phyloP scores from a whole-genome alignment of 139 green algal genomes.

The Microglena sp. region DNA sequence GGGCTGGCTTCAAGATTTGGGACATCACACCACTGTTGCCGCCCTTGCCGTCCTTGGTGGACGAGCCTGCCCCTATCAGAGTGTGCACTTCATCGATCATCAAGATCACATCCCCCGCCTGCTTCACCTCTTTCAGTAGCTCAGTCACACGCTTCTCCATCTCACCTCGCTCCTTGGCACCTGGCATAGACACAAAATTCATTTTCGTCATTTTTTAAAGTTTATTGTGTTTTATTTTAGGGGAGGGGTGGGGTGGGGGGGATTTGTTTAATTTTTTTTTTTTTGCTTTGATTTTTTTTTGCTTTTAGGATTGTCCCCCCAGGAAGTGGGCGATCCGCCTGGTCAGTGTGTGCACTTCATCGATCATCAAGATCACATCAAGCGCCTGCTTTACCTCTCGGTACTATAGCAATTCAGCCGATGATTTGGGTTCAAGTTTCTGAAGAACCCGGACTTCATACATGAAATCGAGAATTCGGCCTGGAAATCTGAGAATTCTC shows the following conservation, averaged over 20 bases:
- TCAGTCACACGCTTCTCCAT: conserved; percentile 87
- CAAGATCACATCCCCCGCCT: conserved; percentile 80
- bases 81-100: conserved; percentile 85
- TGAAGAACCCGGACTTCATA: no score
- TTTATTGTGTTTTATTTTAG: no score
- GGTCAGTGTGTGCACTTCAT: conserved; percentile 88
- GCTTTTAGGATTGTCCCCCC: no score
- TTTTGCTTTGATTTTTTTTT: no score
- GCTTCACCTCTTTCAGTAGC: conserved; percentile 70
- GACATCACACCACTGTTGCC: conserved; percentile 84
- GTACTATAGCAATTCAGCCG: no score
- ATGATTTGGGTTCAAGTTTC: no score
- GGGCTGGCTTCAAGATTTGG: conserved; percentile 92
- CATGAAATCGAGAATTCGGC: no score
- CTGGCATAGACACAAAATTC: not conserved
- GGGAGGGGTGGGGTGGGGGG: no score
- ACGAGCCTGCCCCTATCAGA: conserved; percentile 77
- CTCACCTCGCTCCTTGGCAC: conserved; percentile 92
- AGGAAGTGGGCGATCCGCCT: no score
- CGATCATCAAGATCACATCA: conserved; percentile 86
- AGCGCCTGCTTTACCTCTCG: conserved; percentile 57
- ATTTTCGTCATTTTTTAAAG: not conserved
- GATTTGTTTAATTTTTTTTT: no score
- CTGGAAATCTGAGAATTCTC: no score
- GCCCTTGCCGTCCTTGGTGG: conserved; percentile 43